A percentile compares a stretch with the other conserved stretches of the same genome.
phyloP scores from a whole-genome alignment of 305 asterid species.

The Petunia hybrid region DNA sequence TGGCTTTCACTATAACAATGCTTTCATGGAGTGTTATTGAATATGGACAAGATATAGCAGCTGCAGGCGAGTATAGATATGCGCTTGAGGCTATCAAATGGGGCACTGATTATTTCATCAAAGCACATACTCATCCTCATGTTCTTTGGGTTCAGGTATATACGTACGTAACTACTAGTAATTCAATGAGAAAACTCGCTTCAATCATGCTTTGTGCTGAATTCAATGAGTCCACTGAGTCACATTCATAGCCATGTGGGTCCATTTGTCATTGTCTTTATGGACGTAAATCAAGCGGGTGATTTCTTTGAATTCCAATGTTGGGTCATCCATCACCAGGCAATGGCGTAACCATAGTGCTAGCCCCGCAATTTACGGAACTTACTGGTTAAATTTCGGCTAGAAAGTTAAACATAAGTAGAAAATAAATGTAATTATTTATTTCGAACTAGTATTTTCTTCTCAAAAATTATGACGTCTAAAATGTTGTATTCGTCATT shows the following conservation, averaged over 20 bases:
- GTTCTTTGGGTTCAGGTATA: conserved; percentile 85
- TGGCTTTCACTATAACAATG: conserved; percentile 84
- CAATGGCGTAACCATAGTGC: no score
- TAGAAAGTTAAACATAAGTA: no score
- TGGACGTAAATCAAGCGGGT: conserved; percentile 12
- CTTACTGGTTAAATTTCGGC: no score
- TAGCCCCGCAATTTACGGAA: no score
- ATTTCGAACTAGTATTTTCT: background rate
- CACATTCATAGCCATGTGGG: conserved; percentile 36
- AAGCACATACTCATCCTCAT: conserved; percentile 78
- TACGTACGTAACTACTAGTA: no score
- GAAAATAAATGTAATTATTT: no score
- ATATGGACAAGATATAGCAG: conserved; percentile 58
- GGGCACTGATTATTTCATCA: conserved; percentile 94
- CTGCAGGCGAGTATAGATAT: conserved; percentile 65
- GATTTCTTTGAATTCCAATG: conserved; percentile 24
- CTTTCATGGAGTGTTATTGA: conserved; percentile 78
- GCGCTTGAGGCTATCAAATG: conserved; percentile 88
- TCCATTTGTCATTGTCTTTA: conserved; percentile 29
- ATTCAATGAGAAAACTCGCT: background rate
- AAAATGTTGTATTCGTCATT: background rate
- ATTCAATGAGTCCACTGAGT: background rate
- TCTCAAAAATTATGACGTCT: background rate
- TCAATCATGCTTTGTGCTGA: background rate
- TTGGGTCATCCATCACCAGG: background rate